phyloP scores from a whole-genome alignment of 106 monocot species.

The Chionographis japonica region DNA sequence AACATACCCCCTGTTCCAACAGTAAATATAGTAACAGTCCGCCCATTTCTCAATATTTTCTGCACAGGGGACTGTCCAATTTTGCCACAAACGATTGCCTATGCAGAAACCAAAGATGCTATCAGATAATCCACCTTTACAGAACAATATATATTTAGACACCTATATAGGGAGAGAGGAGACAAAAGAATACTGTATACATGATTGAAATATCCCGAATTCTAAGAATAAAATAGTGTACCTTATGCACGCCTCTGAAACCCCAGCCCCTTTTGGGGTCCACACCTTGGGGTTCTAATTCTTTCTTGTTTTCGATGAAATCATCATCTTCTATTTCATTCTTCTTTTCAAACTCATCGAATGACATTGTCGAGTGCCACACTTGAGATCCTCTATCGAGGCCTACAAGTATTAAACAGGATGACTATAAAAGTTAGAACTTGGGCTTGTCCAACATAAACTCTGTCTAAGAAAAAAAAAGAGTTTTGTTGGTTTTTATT shows the following conservation, averaged over 20 bases:
- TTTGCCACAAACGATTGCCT: constrained; percentile 97
- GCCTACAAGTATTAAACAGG: constrained; percentile 14
- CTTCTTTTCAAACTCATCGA: constrained; percentile 43
- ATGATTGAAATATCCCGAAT: neutral
- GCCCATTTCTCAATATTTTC: constrained; percentile 88
- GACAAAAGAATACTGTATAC: neutral
- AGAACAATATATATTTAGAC: too few relatives aligned
- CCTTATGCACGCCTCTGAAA: constrained; percentile 93
- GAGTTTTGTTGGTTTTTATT: neutral
- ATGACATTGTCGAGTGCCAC: constrained; percentile 48
- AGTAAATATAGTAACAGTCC: constrained; percentile 84
- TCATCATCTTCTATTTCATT: constrained; percentile 47
- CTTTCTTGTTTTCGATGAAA: constrained; percentile 35
- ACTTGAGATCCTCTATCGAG: constrained; percentile 4
- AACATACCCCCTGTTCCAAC: constrained; percentile 98
- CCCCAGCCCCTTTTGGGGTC: constrained; percentile 83
- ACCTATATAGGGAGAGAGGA: neutral
- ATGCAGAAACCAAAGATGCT: neutral
- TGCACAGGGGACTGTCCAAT: constrained; percentile 84
- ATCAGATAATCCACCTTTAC: neutral
- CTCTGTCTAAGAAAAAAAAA: neutral
- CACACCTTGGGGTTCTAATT: constrained; percentile 71
- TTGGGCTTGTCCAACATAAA: neutral
- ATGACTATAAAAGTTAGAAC: too few relatives aligned
- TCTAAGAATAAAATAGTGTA: constrained; percentile 5